These are phyloP conservation scores for Chrysanthemum seticuspe DNA, from an alignment of 129 eudicot genomes.

Conservation along the genomic window DNA sequence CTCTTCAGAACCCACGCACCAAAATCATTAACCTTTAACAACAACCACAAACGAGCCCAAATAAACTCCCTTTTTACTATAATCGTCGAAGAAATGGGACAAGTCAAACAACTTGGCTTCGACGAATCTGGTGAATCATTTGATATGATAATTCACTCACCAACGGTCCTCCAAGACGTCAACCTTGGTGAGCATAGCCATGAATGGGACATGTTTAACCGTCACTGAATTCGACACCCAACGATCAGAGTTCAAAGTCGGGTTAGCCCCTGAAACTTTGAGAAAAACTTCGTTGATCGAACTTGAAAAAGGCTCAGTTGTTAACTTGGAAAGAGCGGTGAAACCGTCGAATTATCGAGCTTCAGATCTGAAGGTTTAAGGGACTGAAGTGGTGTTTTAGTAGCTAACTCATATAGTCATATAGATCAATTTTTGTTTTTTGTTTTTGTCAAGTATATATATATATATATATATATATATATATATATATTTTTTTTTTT, in stretches of 20 bases:
- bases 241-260: conserved; percentile 54
- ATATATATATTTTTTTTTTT: too few relatives aligned
- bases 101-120: conserved; percentile 57
- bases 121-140: conserved; percentile 51
- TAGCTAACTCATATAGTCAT: too few relatives aligned
- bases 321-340: conserved; percentile 83
- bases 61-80: too few relatives aligned
- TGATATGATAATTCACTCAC: conserved; percentile 55
- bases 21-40: too few relatives aligned
- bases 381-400: too few relatives aligned
- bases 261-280: conserved; percentile 75
- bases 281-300: conserved; percentile 65
- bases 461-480: too few relatives aligned
- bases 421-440: too few relatives aligned
- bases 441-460: too few relatives aligned
- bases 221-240: conserved; percentile 59
- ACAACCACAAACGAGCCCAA: too few relatives aligned
- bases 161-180: conserved; percentile 56
- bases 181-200: conserved; percentile 87
- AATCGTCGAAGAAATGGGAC: conserved; percentile 86
- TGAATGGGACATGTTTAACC: conserved; percentile 83
- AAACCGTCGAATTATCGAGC: conserved; percentile 41
- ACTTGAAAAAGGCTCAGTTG: conserved; percentile 58
- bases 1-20: too few relatives aligned
- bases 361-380: too few relatives aligned